phyloP scores from a whole-genome alignment of 2,329 filamentous ascomycete genomes.

The Fusarium phyllophilum region DNA sequence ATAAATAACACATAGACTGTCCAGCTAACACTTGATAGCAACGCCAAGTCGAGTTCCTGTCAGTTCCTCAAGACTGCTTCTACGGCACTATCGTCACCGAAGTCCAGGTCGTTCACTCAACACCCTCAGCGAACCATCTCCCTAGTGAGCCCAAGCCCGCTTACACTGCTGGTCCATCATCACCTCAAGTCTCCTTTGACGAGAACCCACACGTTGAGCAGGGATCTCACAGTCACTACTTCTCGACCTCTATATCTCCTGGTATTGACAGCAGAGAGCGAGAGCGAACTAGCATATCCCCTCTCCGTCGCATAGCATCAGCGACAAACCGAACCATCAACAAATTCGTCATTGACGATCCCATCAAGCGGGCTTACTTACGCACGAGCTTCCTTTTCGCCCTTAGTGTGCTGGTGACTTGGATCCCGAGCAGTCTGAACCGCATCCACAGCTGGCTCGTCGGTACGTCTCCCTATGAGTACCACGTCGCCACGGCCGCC shows the following conservation, averaged over 20 bases:
- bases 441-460: conserved; percentile 74
- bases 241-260: conserved; percentile 48
- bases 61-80: conserved; percentile 48
- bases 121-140: conserved; percentile 35
- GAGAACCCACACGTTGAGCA: conserved; percentile 29
- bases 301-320: conserved; percentile 31
- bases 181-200: conserved; percentile 40
- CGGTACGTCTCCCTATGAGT: conserved; percentile 65
- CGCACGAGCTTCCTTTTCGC: conserved; percentile 70
- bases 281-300: conserved; percentile 6
- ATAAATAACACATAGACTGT: accelerated
- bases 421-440: conserved; percentile 77
- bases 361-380: conserved; percentile 69
- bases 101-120: conserved; percentile 56
- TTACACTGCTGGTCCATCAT: conserved; percentile 18
- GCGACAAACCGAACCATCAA: conserved; percentile 46
- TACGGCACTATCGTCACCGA: conserved; percentile 65
- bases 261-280: not conserved
- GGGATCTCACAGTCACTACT: conserved; percentile 45
- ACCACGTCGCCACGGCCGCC: conserved; percentile 75
- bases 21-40: conserved; percentile 18
- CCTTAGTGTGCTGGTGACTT: conserved; percentile 69
- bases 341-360: conserved; percentile 57
- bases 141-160: conserved; percentile 41
- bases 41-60: conserved; percentile 39